A percentile compares a stretch with the other conserved stretches of the same genome.
These are phyloP conservation scores for Tricladium varicosporioides DNA, from an alignment of 2,329 filamentous ascomycete genomes.

Conservation along the genomic window DNA sequence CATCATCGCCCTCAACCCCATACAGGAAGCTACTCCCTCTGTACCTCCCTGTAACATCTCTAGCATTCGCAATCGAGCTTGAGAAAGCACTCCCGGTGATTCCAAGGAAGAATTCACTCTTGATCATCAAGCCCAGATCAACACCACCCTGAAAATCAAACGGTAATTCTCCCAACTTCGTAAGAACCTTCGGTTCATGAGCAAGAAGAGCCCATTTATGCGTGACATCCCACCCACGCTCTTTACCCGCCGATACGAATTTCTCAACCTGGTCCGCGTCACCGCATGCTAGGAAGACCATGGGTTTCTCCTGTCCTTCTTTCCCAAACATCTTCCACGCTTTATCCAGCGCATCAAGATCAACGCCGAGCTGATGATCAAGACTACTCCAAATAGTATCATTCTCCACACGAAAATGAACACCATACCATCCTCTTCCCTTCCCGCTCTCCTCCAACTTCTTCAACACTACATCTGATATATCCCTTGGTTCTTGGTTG, in stretches of 20 bases:
- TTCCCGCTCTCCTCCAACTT: slow-evolving; percentile 17
- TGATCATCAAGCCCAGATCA: slow-evolving; percentile 36
- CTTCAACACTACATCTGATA: slow-evolving; percentile 26
- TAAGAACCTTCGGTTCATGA: slow-evolving; percentile 19
- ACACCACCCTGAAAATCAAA: slow-evolving; percentile 38
- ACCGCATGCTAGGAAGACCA: slow-evolving; percentile 37
- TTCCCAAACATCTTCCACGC: slow-evolving; percentile 32
- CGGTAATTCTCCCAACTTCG: slow-evolving; percentile 29
- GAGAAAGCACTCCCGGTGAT: slow-evolving; percentile 37
- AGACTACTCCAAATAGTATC: slow-evolving; percentile 39
- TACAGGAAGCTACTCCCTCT: slow-evolving; percentile 33
- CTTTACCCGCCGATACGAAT: slow-evolving; percentile 31
- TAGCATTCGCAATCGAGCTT: slow-evolving; percentile 33
- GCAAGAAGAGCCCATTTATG: slow-evolving; percentile 35
- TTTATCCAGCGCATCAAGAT: slow-evolving; percentile 36
- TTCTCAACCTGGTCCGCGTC: slow-evolving; percentile 34
- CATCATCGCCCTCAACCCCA: slow-evolving; percentile 28
- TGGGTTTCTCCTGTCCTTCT: slow-evolving; percentile 24
- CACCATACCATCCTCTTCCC: slow-evolving; percentile 32
- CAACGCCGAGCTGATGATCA: slow-evolving; percentile 35
- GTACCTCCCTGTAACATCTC: slow-evolving; percentile 36
- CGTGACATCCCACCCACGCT: slow-evolving; percentile 36
- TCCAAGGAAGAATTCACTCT: slow-evolving; percentile 35
- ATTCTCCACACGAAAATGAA: slow-evolving; percentile 38
- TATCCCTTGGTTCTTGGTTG: slow-evolving; percentile 27